A percentile compares a stretch with the other conserved stretches of the same genome.
Conservation (phyloP, 2,329 filamentous ascomycete species). For the Ilyonectria destructans region DNA sequence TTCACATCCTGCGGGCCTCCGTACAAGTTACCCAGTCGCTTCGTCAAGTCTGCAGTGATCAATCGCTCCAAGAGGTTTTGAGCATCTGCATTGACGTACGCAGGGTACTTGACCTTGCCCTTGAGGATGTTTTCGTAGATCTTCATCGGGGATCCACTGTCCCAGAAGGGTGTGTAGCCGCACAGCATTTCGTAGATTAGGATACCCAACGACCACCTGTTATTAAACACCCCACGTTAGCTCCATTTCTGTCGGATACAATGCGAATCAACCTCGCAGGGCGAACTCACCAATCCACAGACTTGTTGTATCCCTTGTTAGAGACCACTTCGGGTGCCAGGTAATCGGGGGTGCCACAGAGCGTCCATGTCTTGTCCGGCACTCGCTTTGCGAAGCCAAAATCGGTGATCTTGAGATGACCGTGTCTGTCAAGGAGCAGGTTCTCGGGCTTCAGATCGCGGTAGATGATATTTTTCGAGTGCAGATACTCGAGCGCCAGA, state of each 20-base stretch:
- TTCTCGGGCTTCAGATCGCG: constrained; percentile 98
- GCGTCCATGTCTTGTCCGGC: constrained; percentile 98
- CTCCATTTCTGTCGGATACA: neutral
- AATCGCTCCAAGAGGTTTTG: constrained; percentile 93
- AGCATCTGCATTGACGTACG: constrained; percentile 94
- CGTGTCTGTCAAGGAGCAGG: constrained; percentile 90
- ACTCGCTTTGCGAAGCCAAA: constrained; percentile 99
- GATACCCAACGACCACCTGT: constrained; percentile 97
- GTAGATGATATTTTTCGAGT: constrained; percentile 97
- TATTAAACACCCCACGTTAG: constrained; percentile 27
- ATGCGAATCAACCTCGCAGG: neutral
- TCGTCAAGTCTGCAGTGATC: constrained; percentile 95
- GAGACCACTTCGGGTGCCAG: constrained; percentile 98
- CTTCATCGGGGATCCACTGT: constrained; percentile 97
- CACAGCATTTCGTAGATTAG: constrained; percentile 99
- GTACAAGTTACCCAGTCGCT: constrained; percentile 94
- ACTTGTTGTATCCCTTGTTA: constrained; percentile 99
- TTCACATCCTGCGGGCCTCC: constrained; percentile 94
- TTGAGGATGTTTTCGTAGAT: constrained; percentile 99
- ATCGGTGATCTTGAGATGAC: constrained; percentile 97
- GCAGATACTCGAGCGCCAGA: constrained; percentile 93
- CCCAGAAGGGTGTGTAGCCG: constrained; percentile 99
- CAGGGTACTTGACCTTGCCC: constrained; percentile 95
- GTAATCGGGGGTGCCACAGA: constrained; percentile 98
- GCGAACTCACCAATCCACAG: constrained; percentile 91